Conservation (phyloP, 2,329 filamentous ascomycete species). For the Trichoderma gracile region DNA sequence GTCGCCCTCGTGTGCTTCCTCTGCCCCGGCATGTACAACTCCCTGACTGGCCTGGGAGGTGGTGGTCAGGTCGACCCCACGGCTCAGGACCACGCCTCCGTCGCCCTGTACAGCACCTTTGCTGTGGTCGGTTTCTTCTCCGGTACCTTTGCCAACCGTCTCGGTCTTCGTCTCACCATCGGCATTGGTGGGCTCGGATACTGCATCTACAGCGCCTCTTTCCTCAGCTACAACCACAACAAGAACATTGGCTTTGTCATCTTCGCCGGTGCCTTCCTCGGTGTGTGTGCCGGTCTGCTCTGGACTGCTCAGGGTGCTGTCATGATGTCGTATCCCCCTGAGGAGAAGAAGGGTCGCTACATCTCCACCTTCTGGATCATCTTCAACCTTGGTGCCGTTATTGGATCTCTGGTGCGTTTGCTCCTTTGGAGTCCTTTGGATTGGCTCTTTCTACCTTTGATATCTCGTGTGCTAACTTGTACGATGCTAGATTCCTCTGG, state of each 20-base stretch:
- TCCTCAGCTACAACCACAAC: constrained; percentile 70
- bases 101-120: constrained; percentile 72
- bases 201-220: constrained; percentile 70
- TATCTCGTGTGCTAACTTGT: not conserved
- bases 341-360: constrained; percentile 80
- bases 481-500: constrained; percentile 58
- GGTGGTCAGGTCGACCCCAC: constrained; percentile 54
- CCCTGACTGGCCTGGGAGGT: constrained; percentile 64
- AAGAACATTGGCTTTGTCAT: constrained; percentile 69
- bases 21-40: constrained; percentile 74
- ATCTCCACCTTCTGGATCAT: constrained; percentile 95
- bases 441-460: not conserved
- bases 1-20: constrained; percentile 60
- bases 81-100: constrained; percentile 64
- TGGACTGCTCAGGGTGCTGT: constrained; percentile 84
- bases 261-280: constrained; percentile 74
- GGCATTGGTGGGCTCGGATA: constrained; percentile 76
- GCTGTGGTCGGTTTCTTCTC: constrained; percentile 68
- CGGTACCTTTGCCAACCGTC: constrained; percentile 74
- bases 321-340: constrained; percentile 86
- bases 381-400: constrained; percentile 88
- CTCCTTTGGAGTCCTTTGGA: not conserved
- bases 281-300: constrained; percentile 75
- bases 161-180: constrained; percentile 69
- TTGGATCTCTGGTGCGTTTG: constrained; percentile 63